These are phyloP conservation scores for sorghum (Sorghum bicolor) DNA, from an alignment of 176 grass and related monocot species.

Conservation along the genomic window DNA sequence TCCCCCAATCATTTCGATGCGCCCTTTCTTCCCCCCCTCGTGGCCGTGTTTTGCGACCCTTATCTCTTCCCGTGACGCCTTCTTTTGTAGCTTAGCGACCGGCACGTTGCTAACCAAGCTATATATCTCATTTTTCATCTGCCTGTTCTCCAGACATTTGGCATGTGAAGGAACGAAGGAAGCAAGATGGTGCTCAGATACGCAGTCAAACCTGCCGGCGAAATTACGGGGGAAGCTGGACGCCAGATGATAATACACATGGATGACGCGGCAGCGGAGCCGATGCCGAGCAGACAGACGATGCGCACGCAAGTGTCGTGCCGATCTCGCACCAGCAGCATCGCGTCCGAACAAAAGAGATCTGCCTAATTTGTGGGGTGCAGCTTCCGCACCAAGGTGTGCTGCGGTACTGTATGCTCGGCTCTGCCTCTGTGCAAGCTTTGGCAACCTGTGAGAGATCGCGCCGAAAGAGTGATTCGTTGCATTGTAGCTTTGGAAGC, in stretches of 20 bases:
- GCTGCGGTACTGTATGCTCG: neutral
- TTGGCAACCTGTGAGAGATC: conserved; percentile 8
- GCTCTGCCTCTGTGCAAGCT: neutral
- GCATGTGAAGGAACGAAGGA: neutral
- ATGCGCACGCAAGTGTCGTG: neutral
- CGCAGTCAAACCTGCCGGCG: conserved; percentile 23
- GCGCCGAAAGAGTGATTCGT: conserved; percentile 17
- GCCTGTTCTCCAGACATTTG: conserved; percentile 11
- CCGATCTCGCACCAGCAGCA: neutral
- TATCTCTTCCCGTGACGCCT: conserved; percentile 19
- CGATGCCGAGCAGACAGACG: neutral
- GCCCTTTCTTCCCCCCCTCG: neutral
- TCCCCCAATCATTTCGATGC: conserved; percentile 48
- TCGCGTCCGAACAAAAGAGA: conserved; percentile 11
- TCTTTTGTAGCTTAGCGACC: conserved; percentile 17
- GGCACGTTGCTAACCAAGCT: conserved; percentile 19
- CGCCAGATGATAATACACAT: neutral
- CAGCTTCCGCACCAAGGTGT: neutral
- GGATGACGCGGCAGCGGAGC: conserved; percentile 5
- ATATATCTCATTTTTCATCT: neutral
- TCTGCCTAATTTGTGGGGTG: neutral
- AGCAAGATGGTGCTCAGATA: neutral
- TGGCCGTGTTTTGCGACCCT: conserved; percentile 8
- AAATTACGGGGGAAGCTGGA: neutral
- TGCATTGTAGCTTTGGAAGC: neutral